Evolutionary conservation across 352 stramenopile species (phyloP), one percentile per base, ranked within the genome.

Genomic region (Globisporangium ultimum): DNA sequence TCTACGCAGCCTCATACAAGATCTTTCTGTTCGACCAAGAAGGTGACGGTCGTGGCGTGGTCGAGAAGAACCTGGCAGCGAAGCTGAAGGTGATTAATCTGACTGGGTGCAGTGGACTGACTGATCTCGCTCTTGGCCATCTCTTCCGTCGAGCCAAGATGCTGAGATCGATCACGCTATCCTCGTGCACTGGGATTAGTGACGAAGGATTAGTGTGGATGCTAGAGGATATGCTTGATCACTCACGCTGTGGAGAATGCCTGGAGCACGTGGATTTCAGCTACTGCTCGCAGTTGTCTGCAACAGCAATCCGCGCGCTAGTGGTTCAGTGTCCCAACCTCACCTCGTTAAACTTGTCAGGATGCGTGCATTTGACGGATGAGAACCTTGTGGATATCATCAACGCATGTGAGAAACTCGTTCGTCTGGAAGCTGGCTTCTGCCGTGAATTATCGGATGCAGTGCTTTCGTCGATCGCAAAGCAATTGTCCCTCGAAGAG

Each of bases 21-120:
- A 62, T 87, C 10, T 97, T 98, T 53, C 48, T 85, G 17, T 97
- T 96, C 59, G 87, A 97, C 53, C 73, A 89, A 48, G 75, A 84
- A 66, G 68, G 73, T 13, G 92, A 98, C 48, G 89, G 88, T 0
- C 80, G 92, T 11, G 77, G 63, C 14, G 70, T 81, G 28, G 86
- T 93, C 7, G 80, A 97, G 38, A 89, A 91, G 49, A 76, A 86
- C n/a, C 68, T 97, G 63, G 55, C 84, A 1, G 65, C 60, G 8
- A 81, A 82, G 43, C 50, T 97, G 22, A 74, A 71, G 11, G 59
- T 68, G 11, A 59, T 98, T 10, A 80, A 80, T 21, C 18, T 96
- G 17, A 63, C 75, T 2, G 87, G 88, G 8, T 97, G 90, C 57
- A 76, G 68, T 18, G 70, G 66, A 13, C 61, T 97, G 18, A 88